Conservation (phyloP, 2,329 filamentous ascomycete species). For the Diaporthe australafricana region DNA sequence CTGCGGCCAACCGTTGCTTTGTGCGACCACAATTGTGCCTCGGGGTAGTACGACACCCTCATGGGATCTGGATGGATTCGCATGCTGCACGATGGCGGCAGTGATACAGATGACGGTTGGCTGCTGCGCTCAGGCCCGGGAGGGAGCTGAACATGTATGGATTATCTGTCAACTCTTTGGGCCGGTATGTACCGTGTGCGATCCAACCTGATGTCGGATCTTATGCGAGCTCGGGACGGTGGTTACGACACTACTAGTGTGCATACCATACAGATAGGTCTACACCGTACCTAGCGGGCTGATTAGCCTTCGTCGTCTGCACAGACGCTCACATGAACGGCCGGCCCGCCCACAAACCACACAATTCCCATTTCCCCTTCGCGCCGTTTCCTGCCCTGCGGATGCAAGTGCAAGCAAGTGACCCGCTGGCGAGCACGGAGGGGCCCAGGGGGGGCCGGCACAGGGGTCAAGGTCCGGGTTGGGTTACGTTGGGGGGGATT, state of each 20-base stretch:
- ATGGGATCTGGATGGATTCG: conserved; percentile 23
- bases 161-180: conserved; percentile 11
- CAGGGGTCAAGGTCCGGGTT: conserved; percentile 17
- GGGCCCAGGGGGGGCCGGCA: conserved; percentile 9
- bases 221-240: neutral
- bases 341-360: conserved; percentile 18
- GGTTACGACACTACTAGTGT: no score
- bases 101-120: conserved; percentile 26
- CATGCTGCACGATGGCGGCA: conserved; percentile 22
- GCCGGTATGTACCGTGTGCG: conserved; percentile 14
- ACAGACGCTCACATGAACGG: conserved; percentile 24
- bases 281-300: neutral
- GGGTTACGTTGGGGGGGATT: conserved; percentile 3
- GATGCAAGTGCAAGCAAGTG: neutral
- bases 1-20: conserved; percentile 19
- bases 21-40: conserved; percentile 7
- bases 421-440: conserved; percentile 4
- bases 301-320: conserved; percentile 10
- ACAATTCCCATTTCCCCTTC: neutral
- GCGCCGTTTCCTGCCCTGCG: conserved; percentile 15
- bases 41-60: conserved; percentile 14
- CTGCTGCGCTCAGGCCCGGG: conserved; percentile 17
- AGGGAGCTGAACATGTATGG: conserved; percentile 14
- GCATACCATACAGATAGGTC: no score
- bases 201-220: conserved; percentile 13